Percentiles rank a stretch among this genome's conserved stretches.
These are phyloP conservation scores for Penicillium sp. DNA, from an alignment of 2,329 filamentous ascomycete genomes.

Conservation along the genomic window DNA sequence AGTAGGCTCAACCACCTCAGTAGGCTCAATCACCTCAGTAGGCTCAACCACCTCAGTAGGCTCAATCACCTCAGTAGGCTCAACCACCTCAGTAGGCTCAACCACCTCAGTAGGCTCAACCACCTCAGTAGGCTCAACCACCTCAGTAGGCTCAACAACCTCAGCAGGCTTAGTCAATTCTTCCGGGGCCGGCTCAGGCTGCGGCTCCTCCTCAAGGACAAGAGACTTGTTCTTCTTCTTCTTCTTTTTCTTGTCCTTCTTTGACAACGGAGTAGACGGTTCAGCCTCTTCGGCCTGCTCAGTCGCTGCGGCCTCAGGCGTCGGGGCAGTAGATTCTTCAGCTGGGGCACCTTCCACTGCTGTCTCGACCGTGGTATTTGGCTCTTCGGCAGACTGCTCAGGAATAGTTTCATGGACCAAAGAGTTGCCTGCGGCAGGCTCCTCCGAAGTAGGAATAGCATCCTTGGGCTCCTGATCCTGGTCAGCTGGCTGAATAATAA, in stretches of 20 bases:
- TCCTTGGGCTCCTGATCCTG: background rate
- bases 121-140: background rate
- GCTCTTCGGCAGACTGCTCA: constrained; percentile 2
- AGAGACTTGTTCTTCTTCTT: constrained; percentile 26
- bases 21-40: background rate
- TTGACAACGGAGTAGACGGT: constrained; percentile 2
- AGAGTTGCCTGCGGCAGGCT: constrained; percentile 3
- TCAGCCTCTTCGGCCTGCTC: constrained; percentile 1
- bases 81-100: background rate
- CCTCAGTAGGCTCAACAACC: background rate
- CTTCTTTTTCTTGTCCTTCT: constrained; percentile 27
- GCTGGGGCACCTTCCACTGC: background rate
- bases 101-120: background rate
- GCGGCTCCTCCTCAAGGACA: constrained; percentile 6
- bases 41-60: background rate
- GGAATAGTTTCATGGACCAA: background rate
- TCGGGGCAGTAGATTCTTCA: background rate
- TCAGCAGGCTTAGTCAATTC: background rate
- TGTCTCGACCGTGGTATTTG: background rate
- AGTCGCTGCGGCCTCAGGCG: background rate
- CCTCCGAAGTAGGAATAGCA: background rate
- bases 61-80: background rate
- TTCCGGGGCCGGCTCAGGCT: constrained; percentile 2
- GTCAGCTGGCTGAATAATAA: background rate
- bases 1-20: background rate